Conservation (phyloP, 306 rosid genomes). For the Medicago truncatula region MtrunA17r5.0-ANR NC_053044.1:41077501-41078000, state of each 20-base stretch:
- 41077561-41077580: constrained; percentile 45
- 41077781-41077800: background rate
- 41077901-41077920: constrained; percentile 24
- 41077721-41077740: constrained; percentile 14
- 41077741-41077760: background rate
- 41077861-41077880: background rate
- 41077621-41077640: constrained; percentile 48
- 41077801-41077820: constrained; percentile 18
- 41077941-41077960: background rate
- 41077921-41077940: background rate
- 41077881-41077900: constrained; percentile 14
- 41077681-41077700: constrained; percentile 24
- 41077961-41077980: background rate
- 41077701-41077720: background rate
- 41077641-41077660: constrained; percentile 47
- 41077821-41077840: background rate
- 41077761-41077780: constrained; percentile 9
- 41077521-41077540: constrained; percentile 80
- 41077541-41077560: constrained; percentile 64
- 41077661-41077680: constrained; percentile 75
- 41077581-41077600: constrained; percentile 32
- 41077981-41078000: background rate
- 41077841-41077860: constrained; percentile 8
- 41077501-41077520: constrained; percentile 56
- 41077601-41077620: constrained; percentile 61